A percentile compares a stretch with the other conserved stretches of the same genome.
Evolutionary conservation across 352 stramenopile species (phyloP).

Genomic region (Globisporangium cederbergense): DNA sequence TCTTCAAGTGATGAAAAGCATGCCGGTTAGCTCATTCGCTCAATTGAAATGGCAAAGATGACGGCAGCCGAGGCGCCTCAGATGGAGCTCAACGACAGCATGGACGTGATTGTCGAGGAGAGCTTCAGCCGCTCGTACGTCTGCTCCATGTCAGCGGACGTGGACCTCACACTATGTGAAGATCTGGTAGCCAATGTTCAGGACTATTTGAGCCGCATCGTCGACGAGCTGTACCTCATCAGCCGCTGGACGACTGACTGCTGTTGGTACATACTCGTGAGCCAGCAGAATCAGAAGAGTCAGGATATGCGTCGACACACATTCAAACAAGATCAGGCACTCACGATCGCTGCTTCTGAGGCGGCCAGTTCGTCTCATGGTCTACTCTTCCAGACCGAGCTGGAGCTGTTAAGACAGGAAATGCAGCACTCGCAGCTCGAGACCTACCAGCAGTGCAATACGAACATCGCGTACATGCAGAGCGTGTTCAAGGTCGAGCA

Average conservation of each 20-base stretch:
- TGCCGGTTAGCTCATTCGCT: background rate
- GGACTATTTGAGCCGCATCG: slow-evolving; percentile 46
- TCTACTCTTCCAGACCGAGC: slow-evolving; percentile 31
- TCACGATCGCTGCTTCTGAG: background rate
- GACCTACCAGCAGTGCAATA: slow-evolving; percentile 28
- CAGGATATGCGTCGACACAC: background rate
- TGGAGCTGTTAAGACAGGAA: slow-evolving; percentile 32
- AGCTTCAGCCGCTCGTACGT: slow-evolving; percentile 24
- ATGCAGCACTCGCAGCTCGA: slow-evolving; percentile 22
- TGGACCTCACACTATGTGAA: slow-evolving; percentile 32
- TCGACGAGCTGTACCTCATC: slow-evolving; percentile 50
- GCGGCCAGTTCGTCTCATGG: background rate
- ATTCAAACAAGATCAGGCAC: background rate
- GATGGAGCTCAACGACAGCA: background rate
- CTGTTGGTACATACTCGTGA: slow-evolving; percentile 14
- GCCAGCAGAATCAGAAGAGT: slow-evolving; percentile 8
- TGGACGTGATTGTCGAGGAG: slow-evolving; percentile 1
- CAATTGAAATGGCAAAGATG: background rate
- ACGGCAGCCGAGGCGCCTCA: background rate
- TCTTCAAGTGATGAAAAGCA: background rate
- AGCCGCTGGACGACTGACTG: slow-evolving; percentile 33
- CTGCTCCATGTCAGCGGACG: slow-evolving; percentile 27
- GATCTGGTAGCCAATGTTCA: slow-evolving; percentile 36
- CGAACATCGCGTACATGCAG: slow-evolving; percentile 33
- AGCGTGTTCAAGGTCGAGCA: slow-evolving; percentile 24